A percentile compares a stretch with the other conserved stretches of the same genome.
Evolutionary conservation across 2,329 filamentous ascomycete species (phyloP).

Genomic region (Talaromyces verruculosus): DNA sequence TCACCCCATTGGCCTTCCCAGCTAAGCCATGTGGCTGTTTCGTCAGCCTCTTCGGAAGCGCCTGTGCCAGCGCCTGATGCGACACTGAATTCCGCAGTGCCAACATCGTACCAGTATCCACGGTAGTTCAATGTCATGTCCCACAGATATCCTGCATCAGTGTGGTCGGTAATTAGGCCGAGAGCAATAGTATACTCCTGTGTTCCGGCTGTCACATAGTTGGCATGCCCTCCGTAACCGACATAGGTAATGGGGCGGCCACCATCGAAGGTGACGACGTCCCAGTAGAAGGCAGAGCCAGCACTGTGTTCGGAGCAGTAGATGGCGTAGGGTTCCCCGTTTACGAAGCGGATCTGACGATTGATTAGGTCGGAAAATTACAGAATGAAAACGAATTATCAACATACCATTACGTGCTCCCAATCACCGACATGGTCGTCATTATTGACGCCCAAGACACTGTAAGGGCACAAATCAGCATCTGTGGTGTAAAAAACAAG

Average conservation of each 20-base stretch:
- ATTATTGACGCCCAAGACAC: background rate
- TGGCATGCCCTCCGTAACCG: slow-evolving; percentile 12
- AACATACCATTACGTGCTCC: background rate
- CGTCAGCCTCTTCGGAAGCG: background rate
- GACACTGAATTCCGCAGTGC: background rate
- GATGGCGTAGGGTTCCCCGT: background rate
- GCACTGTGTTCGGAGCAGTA: slow-evolving; percentile 14
- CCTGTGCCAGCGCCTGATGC: background rate
- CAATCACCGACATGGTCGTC: background rate
- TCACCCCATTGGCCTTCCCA: slow-evolving; percentile 16
- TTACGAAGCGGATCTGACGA: background rate
- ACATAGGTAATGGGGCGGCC: slow-evolving; percentile 10
- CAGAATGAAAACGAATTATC: background rate
- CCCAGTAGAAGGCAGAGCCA: slow-evolving; percentile 13
- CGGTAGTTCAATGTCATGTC: slow-evolving; percentile 11
- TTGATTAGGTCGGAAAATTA: background rate
- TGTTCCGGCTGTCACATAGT: slow-evolving; percentile 14
- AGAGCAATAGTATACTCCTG: slow-evolving; percentile 16
- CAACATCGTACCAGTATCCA: background rate
- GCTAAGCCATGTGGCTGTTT: slow-evolving; percentile 12
- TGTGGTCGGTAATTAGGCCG: slow-evolving; percentile 5
- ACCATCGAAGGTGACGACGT: slow-evolving; percentile 9
- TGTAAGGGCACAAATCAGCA: background rate
- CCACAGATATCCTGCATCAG: slow-evolving; percentile 13
- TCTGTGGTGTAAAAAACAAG: background rate